Evolutionary conservation across 768 basidiomycete species (phyloP), one percentile per base, ranked within the genome.

Genomic region (Mycena albidolilacea): DNA sequence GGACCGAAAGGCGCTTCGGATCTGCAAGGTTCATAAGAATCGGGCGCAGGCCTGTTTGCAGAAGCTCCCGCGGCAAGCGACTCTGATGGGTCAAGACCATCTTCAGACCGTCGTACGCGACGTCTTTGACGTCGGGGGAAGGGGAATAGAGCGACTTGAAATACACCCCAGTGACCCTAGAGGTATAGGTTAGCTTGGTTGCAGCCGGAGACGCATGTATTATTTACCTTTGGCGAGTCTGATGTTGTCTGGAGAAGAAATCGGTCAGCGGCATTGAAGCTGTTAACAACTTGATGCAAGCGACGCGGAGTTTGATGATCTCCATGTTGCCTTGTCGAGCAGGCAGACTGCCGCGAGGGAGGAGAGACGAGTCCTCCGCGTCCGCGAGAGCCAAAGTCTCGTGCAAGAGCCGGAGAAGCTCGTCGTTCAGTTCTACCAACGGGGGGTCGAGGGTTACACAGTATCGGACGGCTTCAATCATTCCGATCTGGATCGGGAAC

Each of bases 21-120:
- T 99, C 98, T 2, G 97, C 97, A 35, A 99, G 90, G 79, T 99
- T 99, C 93, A 98, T 98, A 69, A 99, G 83, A 75, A 99, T 98
- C 0, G 98, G 98, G 21, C 97, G 93, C 37, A 99, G 85, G 4
- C 98, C 98, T 0, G 95, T 95, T 81, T 99, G 98, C 52, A 99
- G 84, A 50, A 99, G 88, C 74, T 99, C 98, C 80, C 96, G 97
- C 0, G 98, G 98, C 61, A 99, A 87, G 65, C 97, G 92, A 71
- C 91, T 92, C 80, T 98, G 97, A 78, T 96, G 93, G 5, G 90
- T 90, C 46, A 99, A 86, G 12, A 98, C 96, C 85, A 94, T 93
- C 71, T 93, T 89, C 48, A 99, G 89, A 39, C 96, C 96, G 73
- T 98, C 95, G 75, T 98, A 96, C 0, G 98, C 96, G 9, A 97